These are phyloP conservation scores for Penicillium sp. DNA, from an alignment of 2,329 filamentous ascomycete genomes.

Conservation along the genomic window DNA sequence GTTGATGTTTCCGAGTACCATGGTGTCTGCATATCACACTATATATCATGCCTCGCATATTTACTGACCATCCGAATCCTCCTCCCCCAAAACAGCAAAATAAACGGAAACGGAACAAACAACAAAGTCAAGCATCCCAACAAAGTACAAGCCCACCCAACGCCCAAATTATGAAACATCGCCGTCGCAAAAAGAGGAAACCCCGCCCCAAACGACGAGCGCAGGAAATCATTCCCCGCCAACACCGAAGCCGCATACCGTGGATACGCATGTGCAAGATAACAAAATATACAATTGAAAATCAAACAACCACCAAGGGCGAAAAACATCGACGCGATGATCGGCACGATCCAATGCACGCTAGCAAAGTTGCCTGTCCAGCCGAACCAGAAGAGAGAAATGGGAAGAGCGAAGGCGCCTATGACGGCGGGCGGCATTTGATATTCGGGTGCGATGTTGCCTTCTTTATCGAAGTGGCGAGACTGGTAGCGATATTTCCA, in stretches of 20 bases:
- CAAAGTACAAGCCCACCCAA: conserved; percentile 30
- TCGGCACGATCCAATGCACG: conserved; percentile 61
- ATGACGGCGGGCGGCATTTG: conserved; percentile 62
- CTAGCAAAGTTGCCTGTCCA: conserved; percentile 58
- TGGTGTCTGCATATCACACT: background rate
- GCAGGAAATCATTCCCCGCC: conserved; percentile 66
- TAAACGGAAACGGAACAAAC: conserved; percentile 40
- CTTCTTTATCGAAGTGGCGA: conserved; percentile 9
- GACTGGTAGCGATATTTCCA: conserved; percentile 23
- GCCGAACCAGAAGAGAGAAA: conserved; percentile 65
- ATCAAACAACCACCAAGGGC: conserved; percentile 66
- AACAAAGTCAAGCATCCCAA: conserved; percentile 27
- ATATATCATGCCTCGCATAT: conserved; percentile 23
- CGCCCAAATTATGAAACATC: conserved; percentile 34
- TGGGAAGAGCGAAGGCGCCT: conserved; percentile 55
- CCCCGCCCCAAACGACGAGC: conserved; percentile 51
- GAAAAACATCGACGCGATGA: conserved; percentile 60
- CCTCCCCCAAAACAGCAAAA: conserved; percentile 20
- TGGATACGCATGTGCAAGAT: conserved; percentile 68
- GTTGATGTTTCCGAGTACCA: conserved; percentile 19
- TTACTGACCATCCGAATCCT: conserved; percentile 20
- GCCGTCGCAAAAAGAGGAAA: conserved; percentile 31
- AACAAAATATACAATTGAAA: conserved; percentile 69
- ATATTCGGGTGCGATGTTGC: conserved; percentile 22
- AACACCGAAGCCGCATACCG: conserved; percentile 67